Evolutionary conservation across 208 protist species (phyloP).

Genomic region (Naegleria fowleri): DNA sequence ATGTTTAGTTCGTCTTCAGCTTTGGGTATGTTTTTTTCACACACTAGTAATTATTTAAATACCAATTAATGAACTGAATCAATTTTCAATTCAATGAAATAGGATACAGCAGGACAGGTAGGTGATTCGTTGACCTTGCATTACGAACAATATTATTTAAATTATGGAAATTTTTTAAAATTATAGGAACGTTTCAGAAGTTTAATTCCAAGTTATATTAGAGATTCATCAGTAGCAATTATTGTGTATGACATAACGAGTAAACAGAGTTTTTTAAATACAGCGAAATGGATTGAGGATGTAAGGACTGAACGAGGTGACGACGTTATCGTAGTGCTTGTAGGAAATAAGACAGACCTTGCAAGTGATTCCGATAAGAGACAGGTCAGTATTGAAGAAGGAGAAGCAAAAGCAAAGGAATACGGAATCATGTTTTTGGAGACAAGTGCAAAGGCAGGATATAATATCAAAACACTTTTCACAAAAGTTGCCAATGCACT

Average conservation of each 20-base stretch:
- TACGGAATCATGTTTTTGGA: conserved; percentile 86
- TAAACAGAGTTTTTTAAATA: conserved; percentile 79
- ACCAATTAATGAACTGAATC: too few species aligned
- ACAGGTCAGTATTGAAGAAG: conserved; percentile 75
- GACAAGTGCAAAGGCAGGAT: conserved; percentile 81
- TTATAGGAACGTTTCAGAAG: conserved; percentile 85
- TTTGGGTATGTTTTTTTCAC: not conserved
- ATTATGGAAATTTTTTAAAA: conserved; percentile 51
- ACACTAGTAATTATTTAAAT: too few species aligned
- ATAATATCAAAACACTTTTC: conserved; percentile 49
- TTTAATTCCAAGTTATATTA: conserved; percentile 86
- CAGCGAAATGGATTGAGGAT: conserved; percentile 93
- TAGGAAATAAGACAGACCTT: conserved; percentile 95
- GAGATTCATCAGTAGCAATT: conserved; percentile 91
- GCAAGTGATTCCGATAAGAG: conserved; percentile 34
- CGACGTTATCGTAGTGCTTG: conserved; percentile 88
- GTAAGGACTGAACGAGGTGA: conserved; percentile 86
- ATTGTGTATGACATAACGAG: conserved; percentile 96
- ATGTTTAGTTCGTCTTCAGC: conserved; percentile 21
- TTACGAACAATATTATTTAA: not conserved
- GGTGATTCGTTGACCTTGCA: not conserved
- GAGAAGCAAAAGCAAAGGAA: conserved; percentile 79
- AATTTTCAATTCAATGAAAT: not conserved
- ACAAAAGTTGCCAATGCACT: conserved; percentile 22
- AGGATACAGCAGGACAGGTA: not conserved